Evolutionary conservation across 352 stramenopile species (phyloP).

Genomic region (Phytophthora fragariaefolia): DNA sequence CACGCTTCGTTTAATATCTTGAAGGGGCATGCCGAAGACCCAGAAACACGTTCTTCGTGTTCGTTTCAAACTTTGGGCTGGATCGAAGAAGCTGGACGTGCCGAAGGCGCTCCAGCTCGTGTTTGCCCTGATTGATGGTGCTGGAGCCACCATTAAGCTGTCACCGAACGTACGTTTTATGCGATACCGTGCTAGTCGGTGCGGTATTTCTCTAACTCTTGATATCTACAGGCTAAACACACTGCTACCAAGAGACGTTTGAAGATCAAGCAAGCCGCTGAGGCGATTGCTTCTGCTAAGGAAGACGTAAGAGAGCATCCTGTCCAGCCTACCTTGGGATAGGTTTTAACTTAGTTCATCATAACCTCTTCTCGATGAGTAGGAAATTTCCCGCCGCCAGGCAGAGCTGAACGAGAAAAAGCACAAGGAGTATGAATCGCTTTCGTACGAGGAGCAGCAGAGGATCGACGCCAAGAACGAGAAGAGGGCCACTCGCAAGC

Average conservation of each 20-base stretch:
- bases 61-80: constrained; percentile 66
- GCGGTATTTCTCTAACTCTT: too few species aligned
- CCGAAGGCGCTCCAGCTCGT: constrained; percentile 54
- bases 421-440: constrained; percentile 73
- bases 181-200: background rate
- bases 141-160: constrained; percentile 79
- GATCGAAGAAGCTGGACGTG: constrained; percentile 69
- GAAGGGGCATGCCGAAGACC: constrained; percentile 69
- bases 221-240: constrained; percentile 74
- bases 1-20: background rate
- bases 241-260: constrained; percentile 75
- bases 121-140: constrained; percentile 63
- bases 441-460: constrained; percentile 86
- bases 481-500: constrained; percentile 77
- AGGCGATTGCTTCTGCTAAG: constrained; percentile 35
- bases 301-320: constrained; percentile 35
- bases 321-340: background rate
- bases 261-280: constrained; percentile 67
- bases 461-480: constrained; percentile 76
- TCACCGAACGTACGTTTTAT: constrained; percentile 63
- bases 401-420: constrained; percentile 80
- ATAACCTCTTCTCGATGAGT: background rate
- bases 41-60: constrained; percentile 68
- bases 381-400: constrained; percentile 60
- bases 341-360: background rate